These are phyloP conservation scores for Apiotrichum gamsii DNA, from an alignment of 1,284 basidiomycete genomes.

Conservation along the genomic window DNA sequence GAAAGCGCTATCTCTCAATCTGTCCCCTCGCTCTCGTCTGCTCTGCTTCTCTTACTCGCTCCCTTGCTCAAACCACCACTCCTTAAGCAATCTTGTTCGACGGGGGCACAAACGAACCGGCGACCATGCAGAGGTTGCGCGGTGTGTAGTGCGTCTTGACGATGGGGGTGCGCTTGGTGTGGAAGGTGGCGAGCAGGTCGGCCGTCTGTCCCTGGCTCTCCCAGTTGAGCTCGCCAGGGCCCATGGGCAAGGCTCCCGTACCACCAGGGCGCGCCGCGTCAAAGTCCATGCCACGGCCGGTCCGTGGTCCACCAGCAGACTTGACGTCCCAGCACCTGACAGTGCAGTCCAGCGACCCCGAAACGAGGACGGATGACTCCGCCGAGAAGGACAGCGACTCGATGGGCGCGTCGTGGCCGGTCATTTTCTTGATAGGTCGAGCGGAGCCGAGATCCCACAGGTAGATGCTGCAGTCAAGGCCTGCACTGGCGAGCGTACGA, in stretches of 20 bases:
- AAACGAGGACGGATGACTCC: constrained; percentile 83
- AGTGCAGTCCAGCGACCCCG: constrained; percentile 85
- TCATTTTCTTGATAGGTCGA: constrained; percentile 92
- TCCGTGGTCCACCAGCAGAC: constrained; percentile 58
- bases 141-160: constrained; percentile 89
- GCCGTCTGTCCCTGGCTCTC: constrained; percentile 43
- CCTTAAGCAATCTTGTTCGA: constrained; percentile 20
- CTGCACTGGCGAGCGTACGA: constrained; percentile 78
- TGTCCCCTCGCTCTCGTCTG: background rate
- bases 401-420: constrained; percentile 80
- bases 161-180: constrained; percentile 91
- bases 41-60: background rate
- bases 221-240: constrained; percentile 29
- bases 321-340: constrained; percentile 97
- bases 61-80: background rate
- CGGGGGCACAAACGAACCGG: constrained; percentile 55
- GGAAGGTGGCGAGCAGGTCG: constrained; percentile 86
- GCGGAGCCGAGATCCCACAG: constrained; percentile 95
- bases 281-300: constrained; percentile 10
- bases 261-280: constrained; percentile 4
- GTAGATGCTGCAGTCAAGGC: constrained; percentile 86
- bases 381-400: constrained; percentile 87
- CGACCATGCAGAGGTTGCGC: constrained; percentile 85
- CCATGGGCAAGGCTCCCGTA: constrained; percentile 29
- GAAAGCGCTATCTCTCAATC: background rate